Evolutionary conservation across 75 land plant genomes (phyloP).

Genomic region (Cupressus sempervirens): DNA sequence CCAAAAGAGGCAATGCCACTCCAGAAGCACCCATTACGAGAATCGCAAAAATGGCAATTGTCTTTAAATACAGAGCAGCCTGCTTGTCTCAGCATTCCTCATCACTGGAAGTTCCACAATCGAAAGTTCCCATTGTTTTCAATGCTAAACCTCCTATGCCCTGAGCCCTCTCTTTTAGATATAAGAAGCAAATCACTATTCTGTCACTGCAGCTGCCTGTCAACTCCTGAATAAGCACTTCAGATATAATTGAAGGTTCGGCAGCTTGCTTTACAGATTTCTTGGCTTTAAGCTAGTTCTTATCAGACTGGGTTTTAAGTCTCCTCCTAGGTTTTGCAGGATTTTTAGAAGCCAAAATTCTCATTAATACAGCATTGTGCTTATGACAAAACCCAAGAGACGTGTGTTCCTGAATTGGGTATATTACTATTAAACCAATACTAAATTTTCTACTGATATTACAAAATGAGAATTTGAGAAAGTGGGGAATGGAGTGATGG

Average conservation of each 20-base stretch:
- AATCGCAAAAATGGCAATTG: slow-evolving; percentile 57
- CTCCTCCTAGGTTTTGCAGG: slow-evolving; percentile 10
- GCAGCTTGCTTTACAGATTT: slow-evolving; percentile 27
- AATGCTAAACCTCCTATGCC: too few relatives aligned
- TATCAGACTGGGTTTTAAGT: slow-evolving; percentile 19
- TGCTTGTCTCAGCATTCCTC: too few relatives aligned
- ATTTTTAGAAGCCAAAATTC: slow-evolving; percentile 7
- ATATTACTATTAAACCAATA: neutral
- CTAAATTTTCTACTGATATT: neutral
- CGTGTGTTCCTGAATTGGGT: neutral
- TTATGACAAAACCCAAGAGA: neutral
- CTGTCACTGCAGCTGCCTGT: too few relatives aligned
- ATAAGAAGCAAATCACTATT: too few relatives aligned
- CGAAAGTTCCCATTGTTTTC: too few relatives aligned
- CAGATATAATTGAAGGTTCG: slow-evolving; percentile 7
- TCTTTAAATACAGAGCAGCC: slow-evolving; percentile 52
- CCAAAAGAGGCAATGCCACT: slow-evolving; percentile 61
- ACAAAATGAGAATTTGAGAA: neutral
- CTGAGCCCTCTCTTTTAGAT: too few relatives aligned
- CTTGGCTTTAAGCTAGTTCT: slow-evolving; percentile 37
- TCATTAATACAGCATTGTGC: neutral
- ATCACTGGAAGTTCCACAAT: too few relatives aligned
- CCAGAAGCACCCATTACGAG: slow-evolving; percentile 56
- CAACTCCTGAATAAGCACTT: too few relatives aligned
- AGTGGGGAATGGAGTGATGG: neutral